Evolutionary conservation across 2,329 filamentous ascomycete species (phyloP).

Genomic region (Aspergillus sp.): DNA sequence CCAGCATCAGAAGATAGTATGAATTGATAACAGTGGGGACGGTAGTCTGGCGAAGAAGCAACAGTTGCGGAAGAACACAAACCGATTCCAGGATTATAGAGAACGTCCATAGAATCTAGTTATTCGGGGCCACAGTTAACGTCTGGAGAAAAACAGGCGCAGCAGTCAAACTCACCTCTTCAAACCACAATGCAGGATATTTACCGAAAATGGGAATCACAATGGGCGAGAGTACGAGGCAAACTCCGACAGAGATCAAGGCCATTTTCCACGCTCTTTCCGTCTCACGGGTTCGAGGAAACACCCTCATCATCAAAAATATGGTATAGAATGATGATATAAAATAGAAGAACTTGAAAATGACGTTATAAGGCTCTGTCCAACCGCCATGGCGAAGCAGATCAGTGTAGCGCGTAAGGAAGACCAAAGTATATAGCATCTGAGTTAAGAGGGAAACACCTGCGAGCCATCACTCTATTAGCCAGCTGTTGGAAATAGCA

Average conservation of each 20-base stretch:
- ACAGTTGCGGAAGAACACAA: constrained; percentile 84
- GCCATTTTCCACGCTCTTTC: constrained; percentile 95
- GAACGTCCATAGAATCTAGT: constrained; percentile 78
- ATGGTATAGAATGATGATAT: constrained; percentile 81
- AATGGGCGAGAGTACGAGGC: constrained; percentile 68
- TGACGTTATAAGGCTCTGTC: constrained; percentile 64
- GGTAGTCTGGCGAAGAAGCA: constrained; percentile 89
- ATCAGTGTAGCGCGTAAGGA: constrained; percentile 83
- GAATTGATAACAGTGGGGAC: constrained; percentile 95
- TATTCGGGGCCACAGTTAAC: background rate
- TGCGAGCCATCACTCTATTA: constrained; percentile 32
- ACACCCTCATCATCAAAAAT: constrained; percentile 81
- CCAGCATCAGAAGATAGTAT: constrained; percentile 87
- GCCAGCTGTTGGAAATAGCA: constrained; percentile 1
- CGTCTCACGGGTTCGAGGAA: constrained; percentile 80
- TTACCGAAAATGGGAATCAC: constrained; percentile 68
- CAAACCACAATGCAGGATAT: constrained; percentile 39
- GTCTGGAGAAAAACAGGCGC: background rate
- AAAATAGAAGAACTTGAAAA: constrained; percentile 90
- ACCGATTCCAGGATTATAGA: constrained; percentile 90
- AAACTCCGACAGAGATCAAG: constrained; percentile 64
- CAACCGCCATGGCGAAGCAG: constrained; percentile 57
- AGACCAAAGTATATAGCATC: constrained; percentile 81
- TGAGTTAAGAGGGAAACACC: constrained; percentile 89
- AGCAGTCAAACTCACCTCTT: constrained; percentile 36